phyloP scores from a whole-genome alignment of 2,329 filamentous ascomycete genomes.

The Aureobasidium melanogenum region DNA sequence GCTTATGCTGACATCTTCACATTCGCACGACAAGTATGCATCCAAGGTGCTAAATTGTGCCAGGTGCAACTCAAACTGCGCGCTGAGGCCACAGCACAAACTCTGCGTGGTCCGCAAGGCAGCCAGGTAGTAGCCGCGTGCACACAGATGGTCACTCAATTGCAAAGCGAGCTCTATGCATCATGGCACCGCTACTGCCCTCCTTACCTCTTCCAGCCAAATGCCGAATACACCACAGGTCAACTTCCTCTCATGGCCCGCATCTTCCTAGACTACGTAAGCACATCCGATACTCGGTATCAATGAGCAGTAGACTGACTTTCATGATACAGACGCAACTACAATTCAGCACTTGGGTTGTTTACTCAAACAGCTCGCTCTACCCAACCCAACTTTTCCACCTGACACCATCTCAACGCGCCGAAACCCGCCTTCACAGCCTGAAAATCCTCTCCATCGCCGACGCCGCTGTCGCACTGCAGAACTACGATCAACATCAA shows the following conservation, averaged over 20 bases:
- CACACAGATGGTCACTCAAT: conserved; percentile 17
- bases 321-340: not conserved
- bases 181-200: conserved; percentile 24
- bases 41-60: conserved; percentile 37
- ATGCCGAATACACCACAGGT: conserved; percentile 21
- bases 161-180: conserved; percentile 22
- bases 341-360: conserved; percentile 24
- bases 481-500: conserved; percentile 35
- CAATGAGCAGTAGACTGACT: not conserved
- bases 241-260: conserved; percentile 22
- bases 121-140: conserved; percentile 15
- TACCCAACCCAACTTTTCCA: conserved; percentile 43
- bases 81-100: conserved; percentile 21
- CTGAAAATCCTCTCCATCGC: conserved; percentile 38
- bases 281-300: conserved; percentile 17
- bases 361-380: conserved; percentile 48
- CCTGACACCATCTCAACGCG: conserved; percentile 27
- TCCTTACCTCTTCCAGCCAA: conserved; percentile 16
- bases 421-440: conserved; percentile 38
- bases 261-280: conserved; percentile 35
- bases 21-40: conserved; percentile 37
- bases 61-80: conserved; percentile 35
- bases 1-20: conserved; percentile 31
- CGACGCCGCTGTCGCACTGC: conserved; percentile 30
- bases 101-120: not conserved